Conservation (phyloP, 2,329 filamentous ascomycete genomes). For the Huntiella savannae region DNA sequence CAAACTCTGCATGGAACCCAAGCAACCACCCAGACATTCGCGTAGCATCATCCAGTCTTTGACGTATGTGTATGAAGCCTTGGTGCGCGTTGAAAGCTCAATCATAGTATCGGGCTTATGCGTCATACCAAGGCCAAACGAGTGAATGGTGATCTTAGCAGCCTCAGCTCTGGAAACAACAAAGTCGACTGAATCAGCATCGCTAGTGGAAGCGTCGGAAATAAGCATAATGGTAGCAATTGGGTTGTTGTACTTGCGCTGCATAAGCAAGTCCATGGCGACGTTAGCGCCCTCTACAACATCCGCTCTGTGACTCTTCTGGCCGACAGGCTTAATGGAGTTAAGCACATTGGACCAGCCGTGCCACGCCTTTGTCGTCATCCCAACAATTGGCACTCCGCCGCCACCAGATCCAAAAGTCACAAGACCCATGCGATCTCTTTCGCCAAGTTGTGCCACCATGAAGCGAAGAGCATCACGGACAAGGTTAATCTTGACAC, state of each 20-base stretch:
- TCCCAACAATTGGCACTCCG: slow-evolving; percentile 86
- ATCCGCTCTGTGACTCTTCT: slow-evolving; percentile 91
- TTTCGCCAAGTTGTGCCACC: slow-evolving; percentile 71
- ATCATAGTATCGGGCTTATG: slow-evolving; percentile 99
- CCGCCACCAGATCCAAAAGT: slow-evolving; percentile 91
- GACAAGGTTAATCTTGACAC: slow-evolving; percentile 91
- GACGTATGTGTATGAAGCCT: slow-evolving; percentile 93
- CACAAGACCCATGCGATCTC: slow-evolving; percentile 90
- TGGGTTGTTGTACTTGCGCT: slow-evolving; percentile 86
- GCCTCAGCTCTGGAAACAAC: slow-evolving; percentile 92
- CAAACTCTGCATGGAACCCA: slow-evolving; percentile 77
- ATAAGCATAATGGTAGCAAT: slow-evolving; percentile 91
- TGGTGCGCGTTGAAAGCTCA: slow-evolving; percentile 82
- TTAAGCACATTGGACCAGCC: slow-evolving; percentile 77
- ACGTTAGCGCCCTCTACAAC: slow-evolving; percentile 96
- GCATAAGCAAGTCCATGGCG: slow-evolving; percentile 96
- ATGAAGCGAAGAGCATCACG: slow-evolving; percentile 85
- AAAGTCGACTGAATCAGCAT: slow-evolving; percentile 90
- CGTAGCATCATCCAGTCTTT: slow-evolving; percentile 99
- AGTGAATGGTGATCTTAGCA: slow-evolving; percentile 92
- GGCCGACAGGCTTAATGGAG: slow-evolving; percentile 80
- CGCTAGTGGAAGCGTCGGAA: slow-evolving; percentile 88
- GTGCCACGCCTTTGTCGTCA: slow-evolving; percentile 88
- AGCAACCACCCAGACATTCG: slow-evolving; percentile 82
- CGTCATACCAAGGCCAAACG: slow-evolving; percentile 86